phyloP scores from a whole-genome alignment of 2,329 filamentous ascomycete genomes.

The Colletotrichum sp. region DNA sequence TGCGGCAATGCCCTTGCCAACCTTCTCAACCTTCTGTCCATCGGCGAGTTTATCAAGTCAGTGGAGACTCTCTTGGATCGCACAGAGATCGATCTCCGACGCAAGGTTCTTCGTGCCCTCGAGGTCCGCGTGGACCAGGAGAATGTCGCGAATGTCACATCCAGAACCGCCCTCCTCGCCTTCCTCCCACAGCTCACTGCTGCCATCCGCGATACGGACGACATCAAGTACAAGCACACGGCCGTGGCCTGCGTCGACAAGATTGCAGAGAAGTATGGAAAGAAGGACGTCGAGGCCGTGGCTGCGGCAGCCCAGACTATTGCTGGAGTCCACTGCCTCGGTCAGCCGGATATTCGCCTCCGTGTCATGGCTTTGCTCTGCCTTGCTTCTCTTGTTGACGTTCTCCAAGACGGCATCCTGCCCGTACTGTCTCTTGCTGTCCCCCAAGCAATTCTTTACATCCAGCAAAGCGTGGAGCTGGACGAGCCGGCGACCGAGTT shows the following conservation, averaged over 20 bases:
- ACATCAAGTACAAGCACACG: constrained; percentile 80
- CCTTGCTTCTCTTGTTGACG: constrained; percentile 86
- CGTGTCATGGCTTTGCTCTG: constrained; percentile 87
- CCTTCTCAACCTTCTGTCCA: constrained; percentile 84
- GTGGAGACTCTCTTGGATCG: constrained; percentile 82
- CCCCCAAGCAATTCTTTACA: constrained; percentile 72
- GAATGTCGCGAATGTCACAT: constrained; percentile 69
- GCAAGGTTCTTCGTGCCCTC: constrained; percentile 81
- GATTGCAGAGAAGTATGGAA: constrained; percentile 93
- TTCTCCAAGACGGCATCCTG: constrained; percentile 84
- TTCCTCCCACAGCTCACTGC: constrained; percentile 81
- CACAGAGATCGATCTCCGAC: constrained; percentile 75
- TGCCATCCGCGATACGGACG: constrained; percentile 74
- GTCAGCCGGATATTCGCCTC: constrained; percentile 73
- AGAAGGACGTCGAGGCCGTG: constrained; percentile 82
- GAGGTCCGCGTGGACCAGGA: constrained; percentile 80
- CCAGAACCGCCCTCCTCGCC: constrained; percentile 73
- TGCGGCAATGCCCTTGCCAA: constrained; percentile 77
- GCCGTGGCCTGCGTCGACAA: constrained; percentile 90
- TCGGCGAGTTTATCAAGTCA: constrained; percentile 86
- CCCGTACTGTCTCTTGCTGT: constrained; percentile 81
- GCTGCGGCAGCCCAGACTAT: constrained; percentile 78
- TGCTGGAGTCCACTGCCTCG: constrained; percentile 76
- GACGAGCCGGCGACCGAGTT: constrained; percentile 64
- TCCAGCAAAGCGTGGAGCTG: constrained; percentile 66